Base-by-base conservation (phyloP, 768 basidiomycete species). In the Tylopilus felleus region DNA sequence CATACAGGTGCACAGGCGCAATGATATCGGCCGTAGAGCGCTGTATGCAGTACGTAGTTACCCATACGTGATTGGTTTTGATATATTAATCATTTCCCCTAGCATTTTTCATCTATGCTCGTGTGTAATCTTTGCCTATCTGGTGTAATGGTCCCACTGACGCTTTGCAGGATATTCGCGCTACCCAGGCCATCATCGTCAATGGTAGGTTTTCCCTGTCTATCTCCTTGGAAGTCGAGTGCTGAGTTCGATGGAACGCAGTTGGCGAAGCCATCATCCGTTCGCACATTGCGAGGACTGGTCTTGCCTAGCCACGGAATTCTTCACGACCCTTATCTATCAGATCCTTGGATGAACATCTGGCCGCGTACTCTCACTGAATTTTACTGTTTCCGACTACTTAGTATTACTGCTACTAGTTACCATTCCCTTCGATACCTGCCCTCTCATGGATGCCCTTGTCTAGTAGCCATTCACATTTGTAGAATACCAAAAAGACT, bases 31-130 rank as follows among this genome's bases (percentile, higher is more conserved):
- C 17, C 75, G 76, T 52, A 78, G 88, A 41, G 77, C 77, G 45
- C 73, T 90, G 17, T 90, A 83, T 65, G 77, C 82, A 44, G 85
- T 88, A 62, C 67, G 85, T 80, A 7, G 47, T 51, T 21, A 41
- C 47, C 33, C 35, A n/a, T n/a, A 21, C 19, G 21, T 45, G 25
- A 52, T 45, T 27, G 13, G 42, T 14, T 19, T 36, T 9, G 41
- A n/a, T 16, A 16, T 64, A 47, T 52, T 65, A 49, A 56, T 54
- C 25, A 33, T 23, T 40, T 38, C 19, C 28, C 29, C 31, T 48
- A 87, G 85, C 86, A 87, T 65, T 86, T 85, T 55, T 85, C 82
- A 14, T 82, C 83, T 22, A 86, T 86, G 84, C 76, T 87, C 57
- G 85, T 86, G 31, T 49, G 75, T 63, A 28, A 41, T 28, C 12